Conservation (phyloP, 2,329 filamentous ascomycete species). For the Alternaria sp. region DNA sequence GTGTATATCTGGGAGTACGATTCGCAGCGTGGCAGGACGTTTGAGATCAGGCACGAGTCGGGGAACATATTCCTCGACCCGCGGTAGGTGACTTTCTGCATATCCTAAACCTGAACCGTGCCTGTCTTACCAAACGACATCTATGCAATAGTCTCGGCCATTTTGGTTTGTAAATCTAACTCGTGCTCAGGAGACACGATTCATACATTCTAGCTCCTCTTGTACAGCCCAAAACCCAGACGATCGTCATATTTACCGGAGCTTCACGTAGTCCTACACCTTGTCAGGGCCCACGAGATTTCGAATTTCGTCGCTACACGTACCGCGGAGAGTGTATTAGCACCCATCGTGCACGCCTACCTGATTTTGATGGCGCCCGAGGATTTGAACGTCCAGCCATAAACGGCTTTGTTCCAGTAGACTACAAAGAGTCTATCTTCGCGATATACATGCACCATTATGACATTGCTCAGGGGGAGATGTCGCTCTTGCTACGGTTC, state of each 20-base stretch:
- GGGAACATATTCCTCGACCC: neutral
- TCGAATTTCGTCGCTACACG: conserved; percentile 19
- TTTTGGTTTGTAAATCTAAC: conserved; percentile 8
- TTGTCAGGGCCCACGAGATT: neutral
- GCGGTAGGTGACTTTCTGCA: neutral
- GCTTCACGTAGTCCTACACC: neutral
- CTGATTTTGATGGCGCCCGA: neutral
- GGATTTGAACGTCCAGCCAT: neutral
- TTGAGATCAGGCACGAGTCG: conserved; percentile 22
- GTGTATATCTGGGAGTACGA: conserved; percentile 45
- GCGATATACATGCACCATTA: neutral
- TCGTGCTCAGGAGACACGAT: neutral
- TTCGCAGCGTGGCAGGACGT: conserved; percentile 29
- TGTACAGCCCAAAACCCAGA: conserved; percentile 22
- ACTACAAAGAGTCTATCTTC: conserved; percentile 6
- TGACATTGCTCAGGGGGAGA: neutral
- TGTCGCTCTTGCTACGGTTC: conserved; percentile 15
- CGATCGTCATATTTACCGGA: conserved; percentile 19
- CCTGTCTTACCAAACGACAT: neutral
- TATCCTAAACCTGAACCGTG: neutral
- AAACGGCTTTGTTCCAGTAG: conserved; percentile 10
- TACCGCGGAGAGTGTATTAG: conserved; percentile 19
- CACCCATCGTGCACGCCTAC: neutral
- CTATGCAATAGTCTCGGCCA: neutral
- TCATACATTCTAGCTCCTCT: conserved; percentile 10